Percentiles rank a stretch among this genome's conserved stretches.
phyloP scores from a whole-genome alignment of 768 basidiomycete species.

The Psilocybe cyanescens region DNA sequence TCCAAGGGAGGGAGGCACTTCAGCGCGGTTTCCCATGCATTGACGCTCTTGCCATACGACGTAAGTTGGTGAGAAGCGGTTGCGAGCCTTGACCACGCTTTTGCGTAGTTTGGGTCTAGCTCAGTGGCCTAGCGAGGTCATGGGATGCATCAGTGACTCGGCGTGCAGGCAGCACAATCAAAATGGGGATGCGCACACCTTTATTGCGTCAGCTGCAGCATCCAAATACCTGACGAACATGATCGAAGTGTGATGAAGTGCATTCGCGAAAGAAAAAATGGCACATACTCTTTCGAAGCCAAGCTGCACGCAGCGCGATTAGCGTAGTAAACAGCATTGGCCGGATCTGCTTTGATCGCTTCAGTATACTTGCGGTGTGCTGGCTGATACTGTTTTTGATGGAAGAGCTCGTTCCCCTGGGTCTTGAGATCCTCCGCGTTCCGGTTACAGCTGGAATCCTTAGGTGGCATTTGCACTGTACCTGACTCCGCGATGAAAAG shows the following conservation, averaged over 20 bases:
- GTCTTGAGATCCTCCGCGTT: conserved; percentile 37
- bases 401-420: conserved; percentile 43
- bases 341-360: conserved; percentile 41
- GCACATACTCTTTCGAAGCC: conserved; percentile 36
- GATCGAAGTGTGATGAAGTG: not conserved
- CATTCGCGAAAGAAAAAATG: not conserved
- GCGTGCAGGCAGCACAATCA: too few species aligned
- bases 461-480: not conserved
- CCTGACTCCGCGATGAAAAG: too few species aligned
- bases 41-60: conserved; percentile 19
- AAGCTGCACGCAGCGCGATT: conserved; percentile 48
- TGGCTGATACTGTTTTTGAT: conserved; percentile 32
- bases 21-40: conserved; percentile 36
- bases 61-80: conserved; percentile 34
- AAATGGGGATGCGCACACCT: conserved; percentile 20
- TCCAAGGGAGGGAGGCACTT: conserved; percentile 27
- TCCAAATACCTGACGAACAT: conserved; percentile 32
- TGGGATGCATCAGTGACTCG: not conserved
- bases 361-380: conserved; percentile 44
- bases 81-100: conserved; percentile 40
- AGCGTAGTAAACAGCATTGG: conserved; percentile 44
- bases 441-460: not conserved
- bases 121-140: conserved; percentile 33
- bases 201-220: conserved; percentile 33
- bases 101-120: conserved; percentile 32